Base-by-base conservation (phyloP, 2,329 filamentous ascomycete genomes). In the Cryphonectria naterciae region DNA sequence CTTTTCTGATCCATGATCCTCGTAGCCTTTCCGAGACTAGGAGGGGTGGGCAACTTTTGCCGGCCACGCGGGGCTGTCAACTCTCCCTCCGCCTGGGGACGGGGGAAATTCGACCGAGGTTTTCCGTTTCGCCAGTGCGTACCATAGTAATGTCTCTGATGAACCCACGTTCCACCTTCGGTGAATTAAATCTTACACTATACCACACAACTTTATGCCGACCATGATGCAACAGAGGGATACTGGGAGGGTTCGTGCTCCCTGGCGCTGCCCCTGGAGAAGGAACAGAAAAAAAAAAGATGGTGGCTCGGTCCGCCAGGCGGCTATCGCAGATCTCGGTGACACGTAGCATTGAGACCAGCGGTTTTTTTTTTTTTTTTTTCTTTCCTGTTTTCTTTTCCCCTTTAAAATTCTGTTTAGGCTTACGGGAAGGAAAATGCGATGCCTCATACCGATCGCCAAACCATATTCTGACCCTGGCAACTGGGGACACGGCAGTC, bases 271-370 rank as follows among this genome's bases (percentile, higher is more conserved):
- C 28, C 52, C 28, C 54, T 32, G 49, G 64, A 56, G 32, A 56
- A 66, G 37, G 35, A 13, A 54, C n/a, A n/a, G 46, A n/a, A 17
- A 41, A 37, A 2, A n/a, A 39, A n/a, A 61, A 7, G 25, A 28
- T 13, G 13, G 35, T 52, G 43, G 46, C 64, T 65, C 64, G 43
- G 43, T 58, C 49, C 65, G 49, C 28, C 15, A 17, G 41, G 25
- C 65, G 49, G 61, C 61, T 46, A 43, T 64, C 61, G 61, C 61
- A 64, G 65, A 67, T 67, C 65, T 56, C 52, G 52, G 65, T 67
- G 65, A 67, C 52, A 58, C 28, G 65, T 67, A 67, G 61, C 61
- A 64, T 28, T 10, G 37, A n/a, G 35, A 63, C 37, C 5, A 35
- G 56, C n/a, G 25, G 25, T 60, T 60, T 60, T 17, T 15, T 5